Conservation (phyloP, 495 filamentous ascomycete genomes). For the Jackrogersella multiformis region DNA sequence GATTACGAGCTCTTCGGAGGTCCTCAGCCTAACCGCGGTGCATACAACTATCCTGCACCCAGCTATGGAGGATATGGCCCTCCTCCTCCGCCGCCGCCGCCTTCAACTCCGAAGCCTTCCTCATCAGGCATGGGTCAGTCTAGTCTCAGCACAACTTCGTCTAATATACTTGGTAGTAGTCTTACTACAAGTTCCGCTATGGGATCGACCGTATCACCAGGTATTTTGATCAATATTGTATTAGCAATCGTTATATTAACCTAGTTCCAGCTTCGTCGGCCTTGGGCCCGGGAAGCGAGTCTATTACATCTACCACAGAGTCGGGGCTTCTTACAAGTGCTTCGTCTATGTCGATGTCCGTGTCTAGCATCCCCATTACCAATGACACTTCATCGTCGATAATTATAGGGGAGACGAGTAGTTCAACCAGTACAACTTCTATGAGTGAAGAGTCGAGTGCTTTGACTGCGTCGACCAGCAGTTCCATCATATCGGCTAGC, state of each 20-base stretch:
- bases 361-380: slow-evolving; percentile 5
- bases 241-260: slow-evolving; percentile 14
- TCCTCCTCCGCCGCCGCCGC: slow-evolving; percentile 43
- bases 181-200: slow-evolving; percentile 6
- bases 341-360: slow-evolving; percentile 2
- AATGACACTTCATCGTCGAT: slow-evolving; percentile 16
- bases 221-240: slow-evolving; percentile 12
- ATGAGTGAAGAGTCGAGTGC: slow-evolving; percentile 11
- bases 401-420: slow-evolving; percentile 9
- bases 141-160: slow-evolving; percentile 1
- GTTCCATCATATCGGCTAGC: background rate
- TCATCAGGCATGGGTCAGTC: slow-evolving; percentile 19
- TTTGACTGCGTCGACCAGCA: slow-evolving; percentile 2
- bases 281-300: slow-evolving; percentile 4
- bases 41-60: slow-evolving; percentile 50
- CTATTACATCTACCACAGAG: slow-evolving; percentile 13
- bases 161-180: background rate
- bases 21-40: slow-evolving; percentile 40
- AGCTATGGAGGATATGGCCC: slow-evolving; percentile 57
- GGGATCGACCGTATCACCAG: background rate
- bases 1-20: slow-evolving; percentile 43
- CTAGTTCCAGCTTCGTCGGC: slow-evolving; percentile 12
- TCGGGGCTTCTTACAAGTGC: slow-evolving; percentile 12
- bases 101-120: slow-evolving; percentile 34
- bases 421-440: background rate